Evolutionary conservation across 306 rosid genomes (phyloP).

Genomic region (Citrullus amarus): DNA sequence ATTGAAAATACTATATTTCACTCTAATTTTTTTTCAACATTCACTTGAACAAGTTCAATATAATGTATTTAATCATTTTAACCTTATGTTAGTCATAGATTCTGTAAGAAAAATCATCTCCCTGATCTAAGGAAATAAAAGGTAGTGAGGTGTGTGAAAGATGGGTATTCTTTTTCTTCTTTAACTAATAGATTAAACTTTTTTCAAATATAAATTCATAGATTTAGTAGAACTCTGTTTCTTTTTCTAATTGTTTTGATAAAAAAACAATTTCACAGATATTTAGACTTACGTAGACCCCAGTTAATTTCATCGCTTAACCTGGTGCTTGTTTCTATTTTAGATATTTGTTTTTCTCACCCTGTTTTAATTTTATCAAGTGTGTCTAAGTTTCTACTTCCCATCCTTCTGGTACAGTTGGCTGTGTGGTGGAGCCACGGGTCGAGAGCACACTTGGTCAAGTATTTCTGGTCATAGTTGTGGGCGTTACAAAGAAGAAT

Average conservation of each 20-base stretch:
- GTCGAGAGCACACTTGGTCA: slow-evolving; percentile 80
- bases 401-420: slow-evolving; percentile 56
- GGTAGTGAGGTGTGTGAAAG: background rate
- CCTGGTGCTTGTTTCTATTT: background rate
- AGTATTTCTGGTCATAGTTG: slow-evolving; percentile 86
- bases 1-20: background rate
- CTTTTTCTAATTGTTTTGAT: background rate
- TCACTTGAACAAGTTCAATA: background rate
- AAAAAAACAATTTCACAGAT: background rate
- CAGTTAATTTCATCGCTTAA: background rate
- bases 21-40: background rate
- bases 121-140: background rate
- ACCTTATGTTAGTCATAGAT: background rate
- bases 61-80: background rate
- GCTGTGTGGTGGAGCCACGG: slow-evolving; percentile 96
- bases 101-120: background rate
- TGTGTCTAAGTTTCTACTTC: background rate
- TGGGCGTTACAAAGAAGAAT: slow-evolving; percentile 68
- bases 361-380: background rate
- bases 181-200: background rate
- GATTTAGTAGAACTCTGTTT: background rate
- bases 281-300: background rate
- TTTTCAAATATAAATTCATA: background rate
- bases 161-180: background rate
- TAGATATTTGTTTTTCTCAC: background rate